Evolutionary conservation across 2,329 filamentous ascomycete species (phyloP).

Genomic region (Phaeophleospora eucalypticola): DNA sequence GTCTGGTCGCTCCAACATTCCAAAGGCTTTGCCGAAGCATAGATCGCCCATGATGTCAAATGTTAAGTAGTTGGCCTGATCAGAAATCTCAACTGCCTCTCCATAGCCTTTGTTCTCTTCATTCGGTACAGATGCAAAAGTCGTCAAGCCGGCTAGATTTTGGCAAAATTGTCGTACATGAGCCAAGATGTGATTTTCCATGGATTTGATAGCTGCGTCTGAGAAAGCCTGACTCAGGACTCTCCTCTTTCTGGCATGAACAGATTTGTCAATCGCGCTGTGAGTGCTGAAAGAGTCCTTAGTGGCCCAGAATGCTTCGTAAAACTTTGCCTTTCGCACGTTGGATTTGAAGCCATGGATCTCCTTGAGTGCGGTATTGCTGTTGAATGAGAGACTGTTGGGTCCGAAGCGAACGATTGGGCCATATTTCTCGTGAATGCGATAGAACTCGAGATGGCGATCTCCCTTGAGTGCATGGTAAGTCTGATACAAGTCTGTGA

Average conservation of each 20-base stretch:
- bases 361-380: constrained; percentile 56
- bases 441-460: constrained; percentile 33
- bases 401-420: constrained; percentile 73
- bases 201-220: constrained; percentile 41
- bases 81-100: constrained; percentile 41
- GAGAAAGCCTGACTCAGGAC: constrained; percentile 47
- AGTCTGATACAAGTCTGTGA: constrained; percentile 28
- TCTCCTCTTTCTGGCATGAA: constrained; percentile 45
- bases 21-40: constrained; percentile 38
- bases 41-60: constrained; percentile 36
- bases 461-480: constrained; percentile 30
- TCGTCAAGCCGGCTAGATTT: too few species aligned
- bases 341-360: constrained; percentile 49
- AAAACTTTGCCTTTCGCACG: constrained; percentile 48
- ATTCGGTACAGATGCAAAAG: neutral
- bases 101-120: constrained; percentile 39
- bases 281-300: constrained; percentile 43
- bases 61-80: constrained; percentile 39
- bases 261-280: constrained; percentile 42
- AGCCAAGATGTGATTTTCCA: constrained; percentile 45
- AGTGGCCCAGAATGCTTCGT: constrained; percentile 44
- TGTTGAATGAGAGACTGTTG: constrained; percentile 74
- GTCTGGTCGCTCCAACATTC: constrained; percentile 38
- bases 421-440: constrained; percentile 66
- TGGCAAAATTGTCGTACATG: constrained; percentile 41